Evolutionary conservation across 2,329 filamentous ascomycete genomes (phyloP).

Genomic region (Tolypocladium amazonense): DNA sequence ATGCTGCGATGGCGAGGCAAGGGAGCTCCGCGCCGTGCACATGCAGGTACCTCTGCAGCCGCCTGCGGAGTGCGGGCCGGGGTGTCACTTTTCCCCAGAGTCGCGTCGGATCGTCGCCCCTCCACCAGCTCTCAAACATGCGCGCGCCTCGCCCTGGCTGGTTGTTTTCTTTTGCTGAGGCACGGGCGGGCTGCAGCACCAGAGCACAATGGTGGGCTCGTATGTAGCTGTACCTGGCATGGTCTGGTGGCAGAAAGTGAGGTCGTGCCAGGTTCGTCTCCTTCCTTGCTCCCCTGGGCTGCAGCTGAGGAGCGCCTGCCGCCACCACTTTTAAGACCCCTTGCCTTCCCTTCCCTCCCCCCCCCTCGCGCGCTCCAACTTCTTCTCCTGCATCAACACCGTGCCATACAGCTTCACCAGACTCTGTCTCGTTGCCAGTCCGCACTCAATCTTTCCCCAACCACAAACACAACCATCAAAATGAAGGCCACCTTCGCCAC

Average conservation of each 20-base stretch:
- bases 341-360: not conserved
- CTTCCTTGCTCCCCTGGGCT: not conserved
- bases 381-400: not conserved
- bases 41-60: not conserved
- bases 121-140: not conserved
- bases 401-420: not conserved
- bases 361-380: not conserved
- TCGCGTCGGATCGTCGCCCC: not conserved
- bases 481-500: conserved; percentile 29
- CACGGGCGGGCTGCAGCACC: not conserved
- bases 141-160: not conserved
- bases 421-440: not conserved
- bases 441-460: not conserved
- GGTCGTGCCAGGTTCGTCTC: not conserved
- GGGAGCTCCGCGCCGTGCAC: not conserved
- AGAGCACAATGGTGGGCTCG: no score
- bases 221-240: not conserved
- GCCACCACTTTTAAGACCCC: conserved; percentile 2
- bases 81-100: not conserved
- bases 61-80: not conserved
- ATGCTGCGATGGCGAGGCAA: not conserved
- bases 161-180: not conserved
- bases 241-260: not conserved
- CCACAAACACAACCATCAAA: conserved; percentile 8
- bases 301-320: not conserved